Conservation (phyloP, 2,329 filamentous ascomycete genomes). For the Cercospora sesami region DNA sequence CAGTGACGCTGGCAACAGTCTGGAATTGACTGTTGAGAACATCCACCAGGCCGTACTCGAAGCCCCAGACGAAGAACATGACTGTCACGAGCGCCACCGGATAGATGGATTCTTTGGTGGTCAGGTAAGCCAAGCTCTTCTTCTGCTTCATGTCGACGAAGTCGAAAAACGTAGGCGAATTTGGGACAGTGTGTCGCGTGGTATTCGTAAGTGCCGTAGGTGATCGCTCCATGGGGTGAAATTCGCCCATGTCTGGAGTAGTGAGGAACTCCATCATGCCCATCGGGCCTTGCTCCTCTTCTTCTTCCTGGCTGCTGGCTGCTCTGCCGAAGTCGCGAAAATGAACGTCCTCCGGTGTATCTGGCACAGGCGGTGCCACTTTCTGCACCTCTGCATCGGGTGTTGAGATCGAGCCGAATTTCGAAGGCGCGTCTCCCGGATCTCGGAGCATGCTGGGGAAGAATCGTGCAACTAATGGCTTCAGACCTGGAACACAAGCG, state of each 20-base stretch:
- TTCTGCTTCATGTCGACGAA: slow-evolving; percentile 70
- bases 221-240: slow-evolving; percentile 39
- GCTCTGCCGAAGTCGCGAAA: slow-evolving; percentile 31
- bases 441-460: slow-evolving; percentile 59
- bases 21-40: slow-evolving; percentile 74
- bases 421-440: slow-evolving; percentile 40
- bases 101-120: slow-evolving; percentile 64
- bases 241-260: slow-evolving; percentile 45
- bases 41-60: slow-evolving; percentile 84
- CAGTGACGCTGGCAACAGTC: slow-evolving; percentile 60
- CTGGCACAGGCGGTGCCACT: slow-evolving; percentile 16
- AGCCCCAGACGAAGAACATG: slow-evolving; percentile 85
- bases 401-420: slow-evolving; percentile 30
- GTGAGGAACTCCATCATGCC: slow-evolving; percentile 57
- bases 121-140: slow-evolving; percentile 69
- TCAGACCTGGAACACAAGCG: slow-evolving; percentile 87
- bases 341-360: slow-evolving; percentile 27
- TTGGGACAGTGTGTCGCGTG: slow-evolving; percentile 39
- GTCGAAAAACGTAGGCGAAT: slow-evolving; percentile 64
- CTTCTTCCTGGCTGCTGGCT: slow-evolving; percentile 9
- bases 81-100: slow-evolving; percentile 75
- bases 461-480: slow-evolving; percentile 72
- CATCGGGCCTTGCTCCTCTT: slow-evolving; percentile 33
- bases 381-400: slow-evolving; percentile 18
- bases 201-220: slow-evolving; percentile 45